Evolutionary conservation across 2,329 filamentous ascomycete species (phyloP), one percentile per base, ranked within the genome.

Genomic region (Zasmidium angulare): DNA sequence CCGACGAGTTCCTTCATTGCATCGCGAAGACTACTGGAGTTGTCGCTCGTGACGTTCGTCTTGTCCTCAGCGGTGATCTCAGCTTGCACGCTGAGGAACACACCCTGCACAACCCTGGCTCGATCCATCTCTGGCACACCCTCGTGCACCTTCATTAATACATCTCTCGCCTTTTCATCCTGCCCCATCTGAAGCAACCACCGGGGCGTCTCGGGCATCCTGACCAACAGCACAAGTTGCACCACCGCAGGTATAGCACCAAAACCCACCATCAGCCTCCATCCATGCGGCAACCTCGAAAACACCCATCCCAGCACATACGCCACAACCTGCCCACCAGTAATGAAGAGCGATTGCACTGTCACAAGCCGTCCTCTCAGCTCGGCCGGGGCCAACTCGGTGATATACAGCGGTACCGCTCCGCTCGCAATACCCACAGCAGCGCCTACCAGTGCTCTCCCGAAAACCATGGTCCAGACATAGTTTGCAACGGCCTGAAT

Each of bases 251-350:
- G 93, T 23, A 89, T 62, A 9, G 89, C 89, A 0, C 93, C 93
- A 0, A 97, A 75, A 0, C 93, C 93, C 0, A 97, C 92, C 84
- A 96, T 93, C 87, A 90, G 96, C 52, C 91, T 82, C 93, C 93
- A 98, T 1, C 89, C 91, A 12, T 82, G 83, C 7, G 67, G 60
- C 7, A 83, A 81, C 10, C 63, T 62, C 4, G 86, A 82, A 50
- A 96, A 88, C 0, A 81, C 74, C 89, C 90, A 96, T 1, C 93
- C 93, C 6, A 92, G 77, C 1, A 96, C 72, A 74, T 97, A 97
- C 1, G 93, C 93, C 20, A 96, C 84, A 1, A 96, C 90, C 76
- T 97, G 93, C 0, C 93, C 93, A 11, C 90, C 80, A 0, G 93
- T 96, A 58, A 97, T 88, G 66, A 96, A 92, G 21, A 97, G 78